Evolutionary conservation across 148 eudicot species (phyloP).

Genomic region (Tetragonia tetragonoides): DNA sequence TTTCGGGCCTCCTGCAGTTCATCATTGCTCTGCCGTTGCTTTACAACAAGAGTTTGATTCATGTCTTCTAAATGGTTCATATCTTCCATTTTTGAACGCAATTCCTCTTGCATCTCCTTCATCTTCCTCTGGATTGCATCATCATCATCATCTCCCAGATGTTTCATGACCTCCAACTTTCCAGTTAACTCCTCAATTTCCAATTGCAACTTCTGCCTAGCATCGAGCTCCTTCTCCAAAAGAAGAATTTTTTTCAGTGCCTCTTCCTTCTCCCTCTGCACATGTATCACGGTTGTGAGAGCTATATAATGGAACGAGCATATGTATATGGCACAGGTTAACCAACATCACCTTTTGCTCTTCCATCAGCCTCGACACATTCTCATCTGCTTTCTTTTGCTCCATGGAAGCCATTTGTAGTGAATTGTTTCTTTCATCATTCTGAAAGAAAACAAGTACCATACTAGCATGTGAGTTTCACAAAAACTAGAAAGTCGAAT

Average conservation of each 20-base stretch:
- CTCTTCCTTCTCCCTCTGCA: conserved; percentile 86
- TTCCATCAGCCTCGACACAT: conserved; percentile 72
- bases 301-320: background rate
- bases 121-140: conserved; percentile 61
- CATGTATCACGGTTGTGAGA: conserved; percentile 20
- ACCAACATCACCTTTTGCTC: conserved; percentile 65
- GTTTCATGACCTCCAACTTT: conserved; percentile 75
- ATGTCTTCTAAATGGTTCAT: conserved; percentile 47
- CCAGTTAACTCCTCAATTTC: conserved; percentile 85
- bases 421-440: conserved; percentile 53
- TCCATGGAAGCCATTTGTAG: conserved; percentile 82
- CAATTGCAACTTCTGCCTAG: conserved; percentile 72
- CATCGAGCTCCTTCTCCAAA: conserved; percentile 71
- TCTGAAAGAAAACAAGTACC: conserved; percentile 37
- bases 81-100: conserved; percentile 52
- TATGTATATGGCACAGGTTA: conserved; percentile 6
- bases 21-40: conserved; percentile 78
- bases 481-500: background rate
- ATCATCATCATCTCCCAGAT: conserved; percentile 79
- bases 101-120: conserved; percentile 61
- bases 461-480: background rate
- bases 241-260: conserved; percentile 60
- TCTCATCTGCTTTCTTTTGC: conserved; percentile 71
- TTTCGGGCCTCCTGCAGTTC: conserved; percentile 84
- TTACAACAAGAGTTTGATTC: conserved; percentile 46